Conservation (phyloP, 306 rosid genomes). For the Quercus variabilis region DNA sequence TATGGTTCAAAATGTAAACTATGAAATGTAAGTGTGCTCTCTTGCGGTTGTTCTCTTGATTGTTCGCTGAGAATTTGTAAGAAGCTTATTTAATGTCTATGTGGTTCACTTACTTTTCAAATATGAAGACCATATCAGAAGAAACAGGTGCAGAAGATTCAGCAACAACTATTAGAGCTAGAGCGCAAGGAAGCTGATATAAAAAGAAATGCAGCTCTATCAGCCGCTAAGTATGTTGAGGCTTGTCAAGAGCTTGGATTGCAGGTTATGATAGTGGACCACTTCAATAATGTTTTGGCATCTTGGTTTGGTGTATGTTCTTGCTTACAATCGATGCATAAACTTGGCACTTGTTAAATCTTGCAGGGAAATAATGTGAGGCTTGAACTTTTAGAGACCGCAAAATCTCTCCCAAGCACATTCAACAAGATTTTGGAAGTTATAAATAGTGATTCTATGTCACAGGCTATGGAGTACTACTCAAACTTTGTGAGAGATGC, state of each 20-base stretch:
- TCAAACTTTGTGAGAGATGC: slow-evolving; percentile 79
- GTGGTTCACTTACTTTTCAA: slow-evolving; percentile 11
- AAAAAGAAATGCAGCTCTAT: slow-evolving; percentile 77
- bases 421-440: slow-evolving; percentile 70
- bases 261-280: slow-evolving; percentile 52
- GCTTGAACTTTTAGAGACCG: slow-evolving; percentile 81
- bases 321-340: background rate
- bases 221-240: slow-evolving; percentile 75
- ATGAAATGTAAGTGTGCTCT: slow-evolving; percentile 73
- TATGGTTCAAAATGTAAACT: slow-evolving; percentile 82
- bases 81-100: background rate
- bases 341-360: slow-evolving; percentile 13
- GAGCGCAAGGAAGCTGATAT: slow-evolving; percentile 95
- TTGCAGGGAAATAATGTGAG: slow-evolving; percentile 80
- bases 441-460: slow-evolving; percentile 56
- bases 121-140: slow-evolving; percentile 79
- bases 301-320: background rate
- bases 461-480: slow-evolving; percentile 76
- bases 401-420: slow-evolving; percentile 78
- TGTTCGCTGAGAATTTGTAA: background rate
- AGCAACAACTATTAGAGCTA: slow-evolving; percentile 82
- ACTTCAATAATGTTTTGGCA: slow-evolving; percentile 1
- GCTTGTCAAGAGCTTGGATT: slow-evolving; percentile 98
- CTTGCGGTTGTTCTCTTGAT: slow-evolving; percentile 1
- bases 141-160: slow-evolving; percentile 92